Evolutionary conservation across 805 yeast genomes (phyloP), one percentile per base, ranked within the genome.

Genomic region (Kodamaea neixiangensis): DNA sequence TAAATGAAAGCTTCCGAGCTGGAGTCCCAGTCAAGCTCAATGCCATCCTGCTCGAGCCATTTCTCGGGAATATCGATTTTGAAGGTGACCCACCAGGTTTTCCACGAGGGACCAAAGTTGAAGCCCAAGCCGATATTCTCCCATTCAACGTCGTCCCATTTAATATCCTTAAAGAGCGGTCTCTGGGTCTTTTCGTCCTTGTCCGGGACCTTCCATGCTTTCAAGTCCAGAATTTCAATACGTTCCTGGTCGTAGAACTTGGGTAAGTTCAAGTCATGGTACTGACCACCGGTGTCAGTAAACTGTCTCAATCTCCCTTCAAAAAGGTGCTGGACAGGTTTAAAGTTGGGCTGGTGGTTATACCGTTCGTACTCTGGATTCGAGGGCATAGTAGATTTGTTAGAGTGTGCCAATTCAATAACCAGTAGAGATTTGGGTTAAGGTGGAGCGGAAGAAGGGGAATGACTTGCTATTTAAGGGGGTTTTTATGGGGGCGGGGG

Each of bases 81-180:
- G 17, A 93, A 71, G 58, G 82, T 80, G 69, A 94, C 90, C 99
- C 99, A 93, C 56, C 90, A 96, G 1, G 98, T 87, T 52, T 93
- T 86, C 99, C 99, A 93, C 11, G 96, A 87, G 2, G 99, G 99
- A 0, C 98, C 97, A 65, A 88, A 90, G 7, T 76, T 70, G 58
- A 88, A 85, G 18, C 94, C 96, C 56, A 83, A 83, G 11, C 68
- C 65, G n/a, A 89, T 86, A 19, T 74, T 71, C 57, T 76, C 71
- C 76, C 83, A 82, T 18, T 77, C 73, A 31, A 76, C 63, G 3
- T 62, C 61, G 18, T 66, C 72, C 57, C 82, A 75, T 54, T 89
- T 80, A 42, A 74, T 68, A 49, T 81, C 83, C 47, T 75, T 68
- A 67, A 85, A 87, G 29, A 78, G 68, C 0, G 94, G 94, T 42